Evolutionary conservation across 1,284 basidiomycete species (phyloP).

Genomic region (Pyrrhoderma noxium): DNA sequence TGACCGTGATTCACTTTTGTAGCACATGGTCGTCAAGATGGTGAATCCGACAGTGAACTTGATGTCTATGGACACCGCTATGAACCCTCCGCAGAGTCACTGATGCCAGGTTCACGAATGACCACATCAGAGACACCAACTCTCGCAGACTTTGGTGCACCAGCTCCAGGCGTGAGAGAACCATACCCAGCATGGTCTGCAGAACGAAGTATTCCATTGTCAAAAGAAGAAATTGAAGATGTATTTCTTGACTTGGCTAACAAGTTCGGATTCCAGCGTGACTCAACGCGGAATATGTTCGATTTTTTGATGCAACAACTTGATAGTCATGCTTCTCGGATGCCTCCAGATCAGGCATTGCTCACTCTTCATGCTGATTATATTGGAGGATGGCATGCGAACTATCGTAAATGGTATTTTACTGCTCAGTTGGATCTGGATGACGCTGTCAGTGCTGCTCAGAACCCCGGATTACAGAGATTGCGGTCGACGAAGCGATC

Average conservation of each 20-base stretch:
- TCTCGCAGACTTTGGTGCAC: conserved; percentile 43
- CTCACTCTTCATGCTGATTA: conserved; percentile 97
- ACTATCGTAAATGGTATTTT: conserved; percentile 99
- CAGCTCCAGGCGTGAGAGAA: conserved; percentile 49
- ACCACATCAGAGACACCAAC: conserved; percentile 59
- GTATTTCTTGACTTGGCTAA: conserved; percentile 96
- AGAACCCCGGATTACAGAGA: conserved; percentile 86
- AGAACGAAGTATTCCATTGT: conserved; percentile 89
- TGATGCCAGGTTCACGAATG: conserved; percentile 43
- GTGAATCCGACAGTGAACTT: conserved; percentile 69
- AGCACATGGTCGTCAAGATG: conserved; percentile 25
- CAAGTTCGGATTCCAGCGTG: conserved; percentile 98
- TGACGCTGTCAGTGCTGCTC: conserved; percentile 89
- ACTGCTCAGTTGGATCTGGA: conserved; percentile 98
- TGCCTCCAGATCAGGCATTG: conserved; percentile 94
- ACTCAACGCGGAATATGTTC: conserved; percentile 92
- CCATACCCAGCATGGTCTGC: conserved; percentile 91
- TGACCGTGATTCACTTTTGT: not conserved
- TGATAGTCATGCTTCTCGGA: conserved; percentile 93
- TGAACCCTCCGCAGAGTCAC: conserved; percentile 63
- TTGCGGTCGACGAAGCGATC: conserved; percentile 48
- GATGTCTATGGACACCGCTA: conserved; percentile 65
- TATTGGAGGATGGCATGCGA: conserved; percentile 94
- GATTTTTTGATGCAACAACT: conserved; percentile 98
- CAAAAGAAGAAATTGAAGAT: conserved; percentile 99